Evolutionary conservation across 139 green algal species (phyloP).

Genomic region (Tetratostichococcus sp.): DNA sequence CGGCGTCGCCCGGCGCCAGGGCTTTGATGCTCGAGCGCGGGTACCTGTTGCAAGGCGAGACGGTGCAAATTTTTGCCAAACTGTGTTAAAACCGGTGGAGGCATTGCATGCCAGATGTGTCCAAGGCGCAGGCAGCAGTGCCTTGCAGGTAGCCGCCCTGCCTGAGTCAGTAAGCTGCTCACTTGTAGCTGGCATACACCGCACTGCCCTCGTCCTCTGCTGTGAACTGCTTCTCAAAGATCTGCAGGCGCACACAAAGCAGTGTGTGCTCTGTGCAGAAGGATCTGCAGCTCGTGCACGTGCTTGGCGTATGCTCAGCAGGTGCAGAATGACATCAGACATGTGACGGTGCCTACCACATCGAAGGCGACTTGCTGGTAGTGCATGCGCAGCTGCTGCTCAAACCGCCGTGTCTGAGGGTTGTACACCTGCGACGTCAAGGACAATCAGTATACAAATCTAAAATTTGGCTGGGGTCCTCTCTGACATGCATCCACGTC

Average conservation of each 20-base stretch:
- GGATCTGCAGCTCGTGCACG: too few relatives aligned
- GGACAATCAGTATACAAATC: too few relatives aligned
- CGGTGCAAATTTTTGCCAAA: not conserved
- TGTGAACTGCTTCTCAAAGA: not conserved
- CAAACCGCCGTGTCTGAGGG: not conserved
- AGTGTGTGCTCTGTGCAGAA: too few relatives aligned
- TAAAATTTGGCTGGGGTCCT: too few relatives aligned
- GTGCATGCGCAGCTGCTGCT: constrained; percentile 1
- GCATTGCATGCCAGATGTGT: too few relatives aligned
- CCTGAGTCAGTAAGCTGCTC: not conserved
- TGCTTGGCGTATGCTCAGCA: too few relatives aligned
- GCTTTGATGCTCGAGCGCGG: not conserved
- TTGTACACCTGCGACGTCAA: not conserved
- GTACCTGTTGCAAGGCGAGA: not conserved
- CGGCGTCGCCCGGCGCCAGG: not conserved
- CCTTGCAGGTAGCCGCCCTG: too few relatives aligned
- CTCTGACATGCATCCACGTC: too few relatives aligned
- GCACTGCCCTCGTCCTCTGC: not conserved
- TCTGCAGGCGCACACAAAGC: not conserved
- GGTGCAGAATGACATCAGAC: too few relatives aligned
- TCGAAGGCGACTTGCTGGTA: constrained; percentile 3
- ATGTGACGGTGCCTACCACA: not conserved
- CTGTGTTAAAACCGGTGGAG: too few relatives aligned
- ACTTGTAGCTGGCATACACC: constrained; percentile 14
- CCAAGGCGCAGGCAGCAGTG: not conserved